Evolutionary conservation across 495 filamentous ascomycete species (phyloP).

Genomic region (Aspergillus campestris): DNA sequence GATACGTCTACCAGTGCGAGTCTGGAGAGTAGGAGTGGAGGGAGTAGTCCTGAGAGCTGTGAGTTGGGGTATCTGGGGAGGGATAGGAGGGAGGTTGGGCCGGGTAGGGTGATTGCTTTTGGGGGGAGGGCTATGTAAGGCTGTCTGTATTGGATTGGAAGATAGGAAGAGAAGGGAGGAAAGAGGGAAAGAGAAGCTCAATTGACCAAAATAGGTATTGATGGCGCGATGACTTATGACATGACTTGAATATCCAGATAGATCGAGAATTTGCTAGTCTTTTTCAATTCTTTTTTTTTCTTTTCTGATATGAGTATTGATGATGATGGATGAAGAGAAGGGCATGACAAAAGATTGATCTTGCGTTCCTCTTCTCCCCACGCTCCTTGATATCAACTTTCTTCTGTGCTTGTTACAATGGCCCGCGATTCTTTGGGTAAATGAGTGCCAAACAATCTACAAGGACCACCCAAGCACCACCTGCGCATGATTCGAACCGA

Average conservation of each 20-base stretch:
- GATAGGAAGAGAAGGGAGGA: background rate
- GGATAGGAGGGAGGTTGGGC: conserved; percentile 6
- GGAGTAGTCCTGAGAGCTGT: conserved; percentile 48
- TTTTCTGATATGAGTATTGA: too few species aligned
- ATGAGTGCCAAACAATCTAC: too few species aligned
- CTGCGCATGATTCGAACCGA: too few species aligned
- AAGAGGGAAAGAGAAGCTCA: background rate
- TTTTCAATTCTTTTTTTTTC: background rate
- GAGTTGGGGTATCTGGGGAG: conserved; percentile 12
- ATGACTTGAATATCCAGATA: conserved; percentile 19
- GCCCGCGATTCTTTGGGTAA: too few species aligned
- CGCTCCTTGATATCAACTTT: too few species aligned
- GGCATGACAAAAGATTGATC: too few species aligned
- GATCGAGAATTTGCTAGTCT: conserved; percentile 10
- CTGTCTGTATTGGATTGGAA: too few species aligned
- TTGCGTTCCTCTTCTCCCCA: too few species aligned
- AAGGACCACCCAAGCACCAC: too few species aligned
- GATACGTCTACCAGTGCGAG: conserved; percentile 34
- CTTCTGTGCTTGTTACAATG: too few species aligned
- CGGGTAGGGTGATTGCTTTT: conserved; percentile 10
- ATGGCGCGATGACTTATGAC: conserved; percentile 18
- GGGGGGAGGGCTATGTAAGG: conserved; percentile 6
- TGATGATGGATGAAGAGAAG: too few species aligned
- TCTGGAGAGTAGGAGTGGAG: conserved; percentile 42
- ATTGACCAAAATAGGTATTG: background rate